Conservation (phyloP, 2,329 filamentous ascomycete genomes). For the Botrytis sinoallii region DNA sequence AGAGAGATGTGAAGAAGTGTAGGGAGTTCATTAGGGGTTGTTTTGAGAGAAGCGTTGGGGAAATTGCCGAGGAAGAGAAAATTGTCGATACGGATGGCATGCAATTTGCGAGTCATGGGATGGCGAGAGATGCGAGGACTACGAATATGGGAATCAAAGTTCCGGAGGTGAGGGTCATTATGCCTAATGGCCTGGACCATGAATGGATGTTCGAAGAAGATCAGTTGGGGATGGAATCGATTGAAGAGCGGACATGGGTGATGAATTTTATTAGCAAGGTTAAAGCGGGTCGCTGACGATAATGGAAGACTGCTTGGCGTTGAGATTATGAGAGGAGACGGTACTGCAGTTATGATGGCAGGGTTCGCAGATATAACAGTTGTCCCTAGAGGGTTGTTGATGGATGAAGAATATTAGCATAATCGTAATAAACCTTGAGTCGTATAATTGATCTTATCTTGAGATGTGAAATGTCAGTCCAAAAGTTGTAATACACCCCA, state of each 20-base stretch:
- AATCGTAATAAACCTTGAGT: not conserved
- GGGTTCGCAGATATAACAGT: not conserved
- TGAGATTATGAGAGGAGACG: not conserved
- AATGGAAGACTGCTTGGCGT: not conserved
- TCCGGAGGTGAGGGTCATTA: not conserved
- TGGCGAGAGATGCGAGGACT: fast-evolving
- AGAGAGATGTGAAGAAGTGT: not conserved
- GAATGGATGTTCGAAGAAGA: not conserved
- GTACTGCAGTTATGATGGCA: not conserved
- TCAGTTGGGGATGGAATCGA: not conserved
- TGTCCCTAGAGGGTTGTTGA: not conserved
- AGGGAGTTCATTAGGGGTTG: not conserved
- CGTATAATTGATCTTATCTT: not conserved
- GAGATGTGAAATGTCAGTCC: not conserved
- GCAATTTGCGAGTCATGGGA: too few species aligned
- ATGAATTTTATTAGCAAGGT: not conserved
- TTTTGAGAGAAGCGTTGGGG: not conserved
- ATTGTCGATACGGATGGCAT: too few species aligned
- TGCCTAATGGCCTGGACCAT: not conserved
- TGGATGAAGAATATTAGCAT: not conserved
- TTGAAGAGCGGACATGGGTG: not conserved
- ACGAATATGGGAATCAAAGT: not conserved
- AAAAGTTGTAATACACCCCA: not conserved
- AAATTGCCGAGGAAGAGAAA: not conserved
- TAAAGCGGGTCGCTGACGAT: not conserved